A percentile compares a stretch with the other conserved stretches of the same genome.
phyloP scores from a whole-genome alignment of 495 filamentous ascomycete species.

The Penicillium riverlandense region DNA sequence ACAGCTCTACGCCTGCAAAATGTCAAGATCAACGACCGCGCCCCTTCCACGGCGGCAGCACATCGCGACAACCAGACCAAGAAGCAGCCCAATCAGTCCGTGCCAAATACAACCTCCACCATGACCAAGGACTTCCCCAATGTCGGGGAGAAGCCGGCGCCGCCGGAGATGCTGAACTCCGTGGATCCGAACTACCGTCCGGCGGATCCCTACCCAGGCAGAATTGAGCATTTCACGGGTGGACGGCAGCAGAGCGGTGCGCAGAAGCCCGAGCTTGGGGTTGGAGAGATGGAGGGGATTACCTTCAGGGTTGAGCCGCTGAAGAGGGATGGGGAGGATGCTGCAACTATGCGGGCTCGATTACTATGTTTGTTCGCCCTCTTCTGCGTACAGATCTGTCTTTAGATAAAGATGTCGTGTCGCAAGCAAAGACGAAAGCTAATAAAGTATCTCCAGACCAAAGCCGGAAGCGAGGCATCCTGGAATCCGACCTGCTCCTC shows the following conservation, averaged over 20 bases:
- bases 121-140: slow-evolving; percentile 56
- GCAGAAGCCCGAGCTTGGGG: slow-evolving; percentile 63
- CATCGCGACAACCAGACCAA: slow-evolving; percentile 48
- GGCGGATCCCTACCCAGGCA: slow-evolving; percentile 51
- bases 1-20: slow-evolving; percentile 20
- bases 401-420: background rate
- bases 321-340: slow-evolving; percentile 71
- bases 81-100: slow-evolving; percentile 51
- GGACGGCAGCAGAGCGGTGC: slow-evolving; percentile 45
- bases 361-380: slow-evolving; percentile 67
- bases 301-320: slow-evolving; percentile 87
- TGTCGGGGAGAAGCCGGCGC: slow-evolving; percentile 47
- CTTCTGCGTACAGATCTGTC: background rate
- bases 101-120: slow-evolving; percentile 59
- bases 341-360: slow-evolving; percentile 75
- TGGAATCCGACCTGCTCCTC: slow-evolving; percentile 91
- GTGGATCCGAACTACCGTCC: slow-evolving; percentile 51
- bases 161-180: slow-evolving; percentile 53
- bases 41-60: slow-evolving; percentile 28
- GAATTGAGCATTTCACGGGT: slow-evolving; percentile 57
- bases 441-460: slow-evolving; percentile 57
- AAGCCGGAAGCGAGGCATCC: slow-evolving; percentile 90
- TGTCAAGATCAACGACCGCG: slow-evolving; percentile 22
- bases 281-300: slow-evolving; percentile 87
- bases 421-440: background rate